A percentile compares a stretch with the other conserved stretches of the same genome.
phyloP scores from a whole-genome alignment of 2,329 filamentous ascomycete species.

The Aspergillus texensis region DNA sequence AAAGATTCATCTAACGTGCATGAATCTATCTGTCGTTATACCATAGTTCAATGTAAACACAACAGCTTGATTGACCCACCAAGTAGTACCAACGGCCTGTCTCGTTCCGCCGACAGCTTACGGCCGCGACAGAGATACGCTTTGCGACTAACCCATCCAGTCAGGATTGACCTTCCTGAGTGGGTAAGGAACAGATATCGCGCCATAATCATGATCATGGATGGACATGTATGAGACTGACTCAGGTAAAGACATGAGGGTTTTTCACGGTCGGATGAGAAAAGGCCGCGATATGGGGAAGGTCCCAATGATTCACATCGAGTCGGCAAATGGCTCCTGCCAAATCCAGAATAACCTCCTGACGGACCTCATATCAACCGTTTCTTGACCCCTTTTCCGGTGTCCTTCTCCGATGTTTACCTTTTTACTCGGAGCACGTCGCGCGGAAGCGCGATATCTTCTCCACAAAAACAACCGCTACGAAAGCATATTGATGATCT shows the following conservation, averaged over 20 bases:
- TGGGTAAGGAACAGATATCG: neutral
- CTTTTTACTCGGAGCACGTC: neutral
- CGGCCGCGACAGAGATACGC: neutral
- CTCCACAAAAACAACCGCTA: constrained; percentile 7
- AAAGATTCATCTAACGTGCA: neutral
- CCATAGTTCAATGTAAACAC: neutral
- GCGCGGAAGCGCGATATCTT: neutral
- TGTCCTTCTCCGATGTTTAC: constrained; percentile 1
- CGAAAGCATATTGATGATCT: constrained; percentile 19
- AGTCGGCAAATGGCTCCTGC: neutral
- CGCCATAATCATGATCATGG: neutral
- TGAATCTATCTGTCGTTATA: neutral
- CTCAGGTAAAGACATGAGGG: neutral
- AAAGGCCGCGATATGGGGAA: neutral
- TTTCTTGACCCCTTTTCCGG: neutral
- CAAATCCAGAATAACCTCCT: neutral
- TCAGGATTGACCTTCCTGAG: constrained; percentile 1
- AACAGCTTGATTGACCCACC: constrained; percentile 1
- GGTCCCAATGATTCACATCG: neutral
- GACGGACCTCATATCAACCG: neutral
- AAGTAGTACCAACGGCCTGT: neutral
- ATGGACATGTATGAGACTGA: neutral
- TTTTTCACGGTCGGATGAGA: neutral
- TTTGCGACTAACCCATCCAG: neutral
- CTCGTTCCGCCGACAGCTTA: neutral